Evolutionary conservation across 2,329 filamentous ascomycete species (phyloP).

Genomic region (Monosporascus cannonballus): DNA sequence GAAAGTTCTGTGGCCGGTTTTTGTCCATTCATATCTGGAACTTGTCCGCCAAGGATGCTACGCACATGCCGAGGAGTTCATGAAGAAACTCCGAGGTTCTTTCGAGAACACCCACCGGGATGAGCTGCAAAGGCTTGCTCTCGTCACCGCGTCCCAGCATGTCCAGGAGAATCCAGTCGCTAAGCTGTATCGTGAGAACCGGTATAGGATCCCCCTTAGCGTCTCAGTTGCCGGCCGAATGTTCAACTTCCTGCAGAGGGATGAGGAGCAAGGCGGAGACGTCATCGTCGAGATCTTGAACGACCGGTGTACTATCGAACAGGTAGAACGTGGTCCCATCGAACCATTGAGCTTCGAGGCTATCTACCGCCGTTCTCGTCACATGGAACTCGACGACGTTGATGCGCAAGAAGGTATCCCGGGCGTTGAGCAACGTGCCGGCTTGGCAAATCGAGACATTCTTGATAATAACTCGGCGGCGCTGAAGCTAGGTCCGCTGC

Average conservation of each 20-base stretch:
- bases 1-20: constrained; percentile 86
- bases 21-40: constrained; percentile 86
- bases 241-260: constrained; percentile 84
- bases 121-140: constrained; percentile 69
- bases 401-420: constrained; percentile 61
- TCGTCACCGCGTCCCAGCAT: constrained; percentile 71
- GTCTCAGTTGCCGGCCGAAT: constrained; percentile 76
- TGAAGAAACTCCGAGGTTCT: constrained; percentile 56
- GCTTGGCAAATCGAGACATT: constrained; percentile 55
- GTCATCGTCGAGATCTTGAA: constrained; percentile 71
- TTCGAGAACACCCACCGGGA: constrained; percentile 78
- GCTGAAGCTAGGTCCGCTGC: constrained; percentile 73
- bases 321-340: constrained; percentile 55
- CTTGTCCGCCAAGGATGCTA: constrained; percentile 67
- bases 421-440: constrained; percentile 48
- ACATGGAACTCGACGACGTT: constrained; percentile 56
- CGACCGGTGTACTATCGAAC: constrained; percentile 50
- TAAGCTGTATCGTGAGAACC: constrained; percentile 76
- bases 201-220: constrained; percentile 86
- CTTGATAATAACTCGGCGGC: constrained; percentile 44
- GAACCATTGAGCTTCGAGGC: constrained; percentile 58
- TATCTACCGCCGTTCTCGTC: constrained; percentile 52
- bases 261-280: constrained; percentile 71
- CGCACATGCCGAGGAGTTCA: constrained; percentile 68
- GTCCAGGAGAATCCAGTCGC: constrained; percentile 70